Conservation (phyloP, 1,284 basidiomycete species). For the Cutaneotrichosporon mucoides region DNA sequence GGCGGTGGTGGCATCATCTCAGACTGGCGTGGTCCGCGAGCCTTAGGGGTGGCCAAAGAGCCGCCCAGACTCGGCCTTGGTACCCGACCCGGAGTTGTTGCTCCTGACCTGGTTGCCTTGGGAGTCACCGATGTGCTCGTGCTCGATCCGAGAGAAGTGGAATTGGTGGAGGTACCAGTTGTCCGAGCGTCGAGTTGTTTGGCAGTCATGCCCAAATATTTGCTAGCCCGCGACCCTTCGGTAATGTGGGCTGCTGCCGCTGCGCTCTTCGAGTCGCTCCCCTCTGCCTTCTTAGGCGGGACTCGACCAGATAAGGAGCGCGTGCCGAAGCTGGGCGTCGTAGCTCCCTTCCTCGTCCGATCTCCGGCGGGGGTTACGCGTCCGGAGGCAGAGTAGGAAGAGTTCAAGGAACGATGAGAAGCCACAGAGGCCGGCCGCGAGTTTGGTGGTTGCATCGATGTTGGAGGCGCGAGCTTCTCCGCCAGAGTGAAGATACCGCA, state of each 20-base stretch:
- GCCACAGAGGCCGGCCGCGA: slow-evolving; percentile 73
- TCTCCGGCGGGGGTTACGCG: slow-evolving; percentile 10
- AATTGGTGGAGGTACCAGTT: slow-evolving; percentile 6
- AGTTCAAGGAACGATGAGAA: slow-evolving; percentile 55
- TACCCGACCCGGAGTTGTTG: slow-evolving; percentile 27
- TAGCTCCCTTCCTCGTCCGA: background rate
- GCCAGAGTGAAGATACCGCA: slow-evolving; percentile 88
- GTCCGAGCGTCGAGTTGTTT: slow-evolving; percentile 60
- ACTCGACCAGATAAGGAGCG: slow-evolving; percentile 8
- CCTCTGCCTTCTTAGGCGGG: background rate
- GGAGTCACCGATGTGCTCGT: slow-evolving; percentile 18
- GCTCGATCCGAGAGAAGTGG: slow-evolving; percentile 11
- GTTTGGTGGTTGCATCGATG: slow-evolving; percentile 48
- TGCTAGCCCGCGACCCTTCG: slow-evolving; percentile 74
- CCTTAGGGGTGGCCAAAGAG: slow-evolving; percentile 40
- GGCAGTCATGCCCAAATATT: slow-evolving; percentile 69
- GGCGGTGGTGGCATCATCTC: slow-evolving; percentile 49
- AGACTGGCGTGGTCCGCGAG: slow-evolving; percentile 26
- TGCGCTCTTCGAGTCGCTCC: slow-evolving; percentile 26
- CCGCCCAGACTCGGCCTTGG: slow-evolving; percentile 42
- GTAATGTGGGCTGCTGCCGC: slow-evolving; percentile 57
- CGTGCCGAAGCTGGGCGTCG: slow-evolving; percentile 12
- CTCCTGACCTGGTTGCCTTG: slow-evolving; percentile 33
- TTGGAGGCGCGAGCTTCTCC: slow-evolving; percentile 72
- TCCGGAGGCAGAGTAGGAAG: slow-evolving; percentile 19